These are phyloP conservation scores for Dendrostoma leiphaemia DNA, from an alignment of 2,329 filamentous ascomycete genomes.

Conservation along the genomic window DNA sequence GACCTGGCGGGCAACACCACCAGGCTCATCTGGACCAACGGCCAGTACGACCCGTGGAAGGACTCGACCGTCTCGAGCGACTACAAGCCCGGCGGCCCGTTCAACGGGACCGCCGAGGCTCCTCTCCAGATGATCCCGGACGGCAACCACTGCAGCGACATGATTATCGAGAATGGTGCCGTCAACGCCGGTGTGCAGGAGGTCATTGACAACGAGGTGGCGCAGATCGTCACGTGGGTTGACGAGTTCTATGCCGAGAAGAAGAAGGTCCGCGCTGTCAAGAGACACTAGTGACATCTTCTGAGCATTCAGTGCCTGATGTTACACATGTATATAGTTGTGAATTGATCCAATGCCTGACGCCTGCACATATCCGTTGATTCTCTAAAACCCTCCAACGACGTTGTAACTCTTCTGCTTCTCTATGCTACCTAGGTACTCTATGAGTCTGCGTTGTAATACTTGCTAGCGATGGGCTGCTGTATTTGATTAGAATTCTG, in stretches of 20 bases:
- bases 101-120: slow-evolving; percentile 30
- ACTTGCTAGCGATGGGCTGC: slow-evolving; percentile 18
- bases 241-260: slow-evolving; percentile 42
- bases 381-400: too few relatives aligned
- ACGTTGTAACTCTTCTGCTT: too few relatives aligned
- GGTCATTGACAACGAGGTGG: slow-evolving; percentile 49
- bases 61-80: slow-evolving; percentile 35
- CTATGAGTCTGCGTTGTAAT: slow-evolving; percentile 9
- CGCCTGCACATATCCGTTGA: too few relatives aligned
- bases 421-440: too few relatives aligned
- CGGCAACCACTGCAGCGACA: slow-evolving; percentile 39
- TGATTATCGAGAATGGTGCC: slow-evolving; percentile 43
- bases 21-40: slow-evolving; percentile 38
- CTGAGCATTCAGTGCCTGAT: background rate
- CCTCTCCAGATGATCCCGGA: slow-evolving; percentile 33
- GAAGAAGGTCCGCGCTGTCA: slow-evolving; percentile 12
- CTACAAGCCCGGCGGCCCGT: slow-evolving; percentile 37
- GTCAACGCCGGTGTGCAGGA: slow-evolving; percentile 48
- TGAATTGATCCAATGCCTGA: too few relatives aligned
- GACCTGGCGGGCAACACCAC: slow-evolving; percentile 34
- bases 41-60: slow-evolving; percentile 40
- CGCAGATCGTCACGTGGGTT: slow-evolving; percentile 54
- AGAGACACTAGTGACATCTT: background rate
- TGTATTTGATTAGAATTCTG: slow-evolving; percentile 9
- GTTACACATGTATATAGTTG: background rate